Base-by-base conservation (phyloP, 208 protist species). In the Trichomonas vaginalis region DNA sequence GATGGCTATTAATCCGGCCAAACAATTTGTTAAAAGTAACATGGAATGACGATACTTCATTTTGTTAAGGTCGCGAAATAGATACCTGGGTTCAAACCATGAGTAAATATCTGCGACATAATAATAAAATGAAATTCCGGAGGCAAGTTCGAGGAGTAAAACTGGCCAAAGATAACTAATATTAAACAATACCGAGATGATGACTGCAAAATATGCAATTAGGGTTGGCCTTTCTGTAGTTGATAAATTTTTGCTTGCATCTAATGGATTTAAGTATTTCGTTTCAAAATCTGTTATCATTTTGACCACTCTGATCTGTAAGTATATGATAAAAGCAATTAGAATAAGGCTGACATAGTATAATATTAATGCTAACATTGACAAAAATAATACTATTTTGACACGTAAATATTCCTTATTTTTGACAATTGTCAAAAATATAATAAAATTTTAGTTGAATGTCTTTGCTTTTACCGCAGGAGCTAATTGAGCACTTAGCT, bases 401-500 rank as follows among this genome's bases (percentile, higher is more conserved):
- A n/a, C n/a, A n/a, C n/a, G n/a, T n/a, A n/a, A n/a, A n/a, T n/a
- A n/a, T n/a, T n/a, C n/a, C n/a, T n/a, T n/a, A n/a, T n/a, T n/a
- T n/a, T n/a, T n/a, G n/a, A n/a, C n/a, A n/a, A n/a, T n/a, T n/a
- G n/a, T n/a, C n/a, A n/a, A n/a, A n/a, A n/a, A n/a, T n/a, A n/a
- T n/a, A n/a, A n/a, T n/a, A 70, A 27, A 27, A 70, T 70, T 70
- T 70, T 32, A 27, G 17, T 70, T 70, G 56, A 70, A 70, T 70
- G 56, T 70, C 56, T 70, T 70, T 70, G 56, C 86, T 92, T 92
- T 35, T 40, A 51, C 86, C 86, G 39, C 40, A 92, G 14, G 86
- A 92, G 39, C 86, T 92, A 48, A n/a, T 92, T 92, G 40, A 92
- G 37, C 51, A 92, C 51, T 92, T 92, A 92, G 17, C 86, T 40